Conservation (phyloP, 441 rosid genomes). For the Pelargonium myrrhifolium region DNA sequence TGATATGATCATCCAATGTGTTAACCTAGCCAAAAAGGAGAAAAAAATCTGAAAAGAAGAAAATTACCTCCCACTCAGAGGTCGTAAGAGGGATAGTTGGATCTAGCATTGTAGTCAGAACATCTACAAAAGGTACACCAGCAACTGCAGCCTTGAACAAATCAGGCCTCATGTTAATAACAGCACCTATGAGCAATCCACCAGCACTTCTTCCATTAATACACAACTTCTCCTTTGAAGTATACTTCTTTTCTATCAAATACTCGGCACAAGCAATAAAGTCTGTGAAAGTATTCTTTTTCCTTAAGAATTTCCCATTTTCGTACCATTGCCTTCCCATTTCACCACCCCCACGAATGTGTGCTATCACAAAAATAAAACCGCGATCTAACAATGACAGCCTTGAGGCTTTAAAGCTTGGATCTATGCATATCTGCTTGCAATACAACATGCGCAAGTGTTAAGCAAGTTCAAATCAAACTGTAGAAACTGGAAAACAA, state of each 20-base stretch:
- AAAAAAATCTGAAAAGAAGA: neutral
- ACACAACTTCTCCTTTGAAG: slow-evolving; percentile 70
- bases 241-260: slow-evolving; percentile 54
- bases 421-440: slow-evolving; percentile 50
- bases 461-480: slow-evolving; percentile 9
- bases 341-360: slow-evolving; percentile 95
- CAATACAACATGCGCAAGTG: slow-evolving; percentile 13
- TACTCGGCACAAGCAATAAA: slow-evolving; percentile 74
- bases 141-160: slow-evolving; percentile 82
- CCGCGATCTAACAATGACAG: slow-evolving; percentile 85
- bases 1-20: neutral
- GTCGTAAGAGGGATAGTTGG: slow-evolving; percentile 91
- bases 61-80: slow-evolving; percentile 85
- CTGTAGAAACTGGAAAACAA: neutral
- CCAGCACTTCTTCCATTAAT: slow-evolving; percentile 92
- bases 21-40: neutral
- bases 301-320: slow-evolving; percentile 73
- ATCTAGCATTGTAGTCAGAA: slow-evolving; percentile 85
- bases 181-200: slow-evolving; percentile 82
- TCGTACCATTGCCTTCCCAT: slow-evolving; percentile 98
- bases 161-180: slow-evolving; percentile 93
- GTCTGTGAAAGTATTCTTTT: slow-evolving; percentile 82
- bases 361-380: slow-evolving; percentile 70
- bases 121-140: slow-evolving; percentile 94
- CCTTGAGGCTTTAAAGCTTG: slow-evolving; percentile 58